Percentiles rank a stretch among this genome's conserved stretches.
These are phyloP conservation scores for Aspergillus ellipticus DNA, from an alignment of 495 filamentous ascomycete genomes.

Conservation along the genomic window DNA sequence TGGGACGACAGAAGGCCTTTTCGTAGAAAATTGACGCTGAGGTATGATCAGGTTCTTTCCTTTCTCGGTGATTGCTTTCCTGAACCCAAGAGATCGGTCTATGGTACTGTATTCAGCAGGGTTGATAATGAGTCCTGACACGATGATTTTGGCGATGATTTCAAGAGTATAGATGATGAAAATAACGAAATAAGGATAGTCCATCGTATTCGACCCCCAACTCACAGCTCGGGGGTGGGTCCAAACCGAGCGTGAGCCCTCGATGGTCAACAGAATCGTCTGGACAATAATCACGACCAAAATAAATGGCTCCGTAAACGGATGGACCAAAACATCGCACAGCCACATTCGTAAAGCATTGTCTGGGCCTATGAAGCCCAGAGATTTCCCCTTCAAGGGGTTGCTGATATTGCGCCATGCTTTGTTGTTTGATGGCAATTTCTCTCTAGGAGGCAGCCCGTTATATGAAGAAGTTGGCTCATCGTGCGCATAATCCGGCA, in stretches of 20 bases:
- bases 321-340: slow-evolving; percentile 85
- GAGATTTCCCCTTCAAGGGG: slow-evolving; percentile 80
- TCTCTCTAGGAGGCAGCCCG: slow-evolving; percentile 22
- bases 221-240: slow-evolving; percentile 37
- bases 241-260: slow-evolving; percentile 67
- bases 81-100: slow-evolving; percentile 65
- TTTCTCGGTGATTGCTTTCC: slow-evolving; percentile 69
- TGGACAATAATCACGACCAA: slow-evolving; percentile 85
- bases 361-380: slow-evolving; percentile 78
- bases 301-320: slow-evolving; percentile 82
- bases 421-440: slow-evolving; percentile 39
- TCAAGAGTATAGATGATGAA: slow-evolving; percentile 93
- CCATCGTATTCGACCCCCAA: slow-evolving; percentile 70
- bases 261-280: slow-evolving; percentile 78
- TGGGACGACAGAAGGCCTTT: slow-evolving; percentile 35
- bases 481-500: slow-evolving; percentile 53
- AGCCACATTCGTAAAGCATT: slow-evolving; percentile 69
- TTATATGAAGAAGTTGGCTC: slow-evolving; percentile 45
- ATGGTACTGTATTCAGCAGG: slow-evolving; percentile 79
- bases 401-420: slow-evolving; percentile 58
- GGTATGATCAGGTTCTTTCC: slow-evolving; percentile 74
- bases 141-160: slow-evolving; percentile 73
- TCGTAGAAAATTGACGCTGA: slow-evolving; percentile 64
- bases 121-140: slow-evolving; percentile 90
- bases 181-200: slow-evolving; percentile 75